These are phyloP conservation scores for Mycena alexandri DNA, from an alignment of 768 basidiomycete genomes.

Conservation along the genomic window DNA sequence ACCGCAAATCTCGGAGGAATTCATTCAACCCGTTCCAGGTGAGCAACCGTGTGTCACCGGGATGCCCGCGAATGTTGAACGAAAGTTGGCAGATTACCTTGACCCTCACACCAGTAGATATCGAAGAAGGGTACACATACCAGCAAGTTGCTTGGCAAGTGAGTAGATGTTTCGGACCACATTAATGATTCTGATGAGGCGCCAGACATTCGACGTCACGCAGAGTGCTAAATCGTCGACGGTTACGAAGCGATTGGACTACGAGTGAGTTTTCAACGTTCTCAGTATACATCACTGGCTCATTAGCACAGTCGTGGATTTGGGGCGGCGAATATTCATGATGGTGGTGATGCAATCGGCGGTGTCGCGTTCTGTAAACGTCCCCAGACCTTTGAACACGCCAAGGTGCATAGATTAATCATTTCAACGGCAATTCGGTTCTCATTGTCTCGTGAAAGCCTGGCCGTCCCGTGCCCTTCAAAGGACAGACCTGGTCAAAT, in stretches of 20 bases:
- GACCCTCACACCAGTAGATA: conserved; percentile 11
- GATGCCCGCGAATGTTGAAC: not conserved
- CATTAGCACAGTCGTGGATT: not conserved
- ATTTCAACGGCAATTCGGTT: too few relatives aligned
- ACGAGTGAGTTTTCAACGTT: too few relatives aligned
- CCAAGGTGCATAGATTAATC: not conserved
- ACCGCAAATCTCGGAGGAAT: not conserved
- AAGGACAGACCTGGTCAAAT: not conserved
- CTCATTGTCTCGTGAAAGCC: not conserved
- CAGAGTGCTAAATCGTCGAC: not conserved
- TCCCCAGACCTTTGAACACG: not conserved
- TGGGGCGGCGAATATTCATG: not conserved
- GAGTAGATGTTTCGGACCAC: not conserved
- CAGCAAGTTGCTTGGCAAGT: conserved; percentile 17
- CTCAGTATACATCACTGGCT: too few relatives aligned
- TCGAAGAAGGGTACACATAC: not conserved
- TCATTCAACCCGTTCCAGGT: not conserved
- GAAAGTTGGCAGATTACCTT: not conserved
- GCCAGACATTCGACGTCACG: conserved; percentile 6
- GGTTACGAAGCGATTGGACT: not conserved
- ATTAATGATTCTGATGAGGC: not conserved
- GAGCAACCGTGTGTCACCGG: not conserved
- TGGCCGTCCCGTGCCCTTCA: not conserved
- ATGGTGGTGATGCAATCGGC: not conserved
- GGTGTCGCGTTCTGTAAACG: not conserved